These are phyloP conservation scores for Fusarium sp. DNA, from an alignment of 2,329 filamentous ascomycete species.

Conservation along the genomic window DNA sequence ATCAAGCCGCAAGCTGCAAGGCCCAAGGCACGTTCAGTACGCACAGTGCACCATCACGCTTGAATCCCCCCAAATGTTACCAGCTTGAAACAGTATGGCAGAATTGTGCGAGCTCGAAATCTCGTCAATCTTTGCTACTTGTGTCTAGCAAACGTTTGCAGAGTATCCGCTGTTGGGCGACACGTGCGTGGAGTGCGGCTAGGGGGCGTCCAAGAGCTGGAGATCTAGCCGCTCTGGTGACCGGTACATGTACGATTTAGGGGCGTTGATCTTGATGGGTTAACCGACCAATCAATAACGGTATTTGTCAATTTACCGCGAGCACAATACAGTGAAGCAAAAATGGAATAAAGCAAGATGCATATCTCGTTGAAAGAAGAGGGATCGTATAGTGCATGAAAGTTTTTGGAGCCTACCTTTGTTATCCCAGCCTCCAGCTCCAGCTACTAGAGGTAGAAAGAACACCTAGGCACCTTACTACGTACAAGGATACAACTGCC, in stretches of 20 bases:
- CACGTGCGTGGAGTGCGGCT: constrained; percentile 29
- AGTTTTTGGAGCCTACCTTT: neutral
- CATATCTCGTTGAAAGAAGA: neutral
- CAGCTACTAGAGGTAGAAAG: too few relatives aligned
- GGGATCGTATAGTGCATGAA: neutral
- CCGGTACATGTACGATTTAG: constrained; percentile 17
- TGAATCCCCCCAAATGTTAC: constrained; percentile 10
- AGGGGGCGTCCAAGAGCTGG: constrained; percentile 7
- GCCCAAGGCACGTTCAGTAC: neutral
- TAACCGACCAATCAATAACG: constrained; percentile 25
- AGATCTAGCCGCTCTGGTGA: constrained; percentile 38
- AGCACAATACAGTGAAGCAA: neutral
- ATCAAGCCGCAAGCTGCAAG: neutral
- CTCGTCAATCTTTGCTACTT: constrained; percentile 39
- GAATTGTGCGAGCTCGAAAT: constrained; percentile 18
- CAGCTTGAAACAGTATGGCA: constrained; percentile 30
- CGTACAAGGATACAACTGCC: constrained; percentile 2
- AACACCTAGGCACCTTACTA: neutral
- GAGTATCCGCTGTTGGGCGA: constrained; percentile 12
- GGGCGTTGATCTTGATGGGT: constrained; percentile 31
- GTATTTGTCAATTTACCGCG: neutral
- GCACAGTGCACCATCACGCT: constrained; percentile 22
- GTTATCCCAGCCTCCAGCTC: too few relatives aligned
- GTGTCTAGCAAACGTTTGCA: constrained; percentile 20
- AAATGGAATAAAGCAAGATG: neutral